Conservation (phyloP, 2,329 filamentous ascomycete species). For the Exophiala sp. region DNA sequence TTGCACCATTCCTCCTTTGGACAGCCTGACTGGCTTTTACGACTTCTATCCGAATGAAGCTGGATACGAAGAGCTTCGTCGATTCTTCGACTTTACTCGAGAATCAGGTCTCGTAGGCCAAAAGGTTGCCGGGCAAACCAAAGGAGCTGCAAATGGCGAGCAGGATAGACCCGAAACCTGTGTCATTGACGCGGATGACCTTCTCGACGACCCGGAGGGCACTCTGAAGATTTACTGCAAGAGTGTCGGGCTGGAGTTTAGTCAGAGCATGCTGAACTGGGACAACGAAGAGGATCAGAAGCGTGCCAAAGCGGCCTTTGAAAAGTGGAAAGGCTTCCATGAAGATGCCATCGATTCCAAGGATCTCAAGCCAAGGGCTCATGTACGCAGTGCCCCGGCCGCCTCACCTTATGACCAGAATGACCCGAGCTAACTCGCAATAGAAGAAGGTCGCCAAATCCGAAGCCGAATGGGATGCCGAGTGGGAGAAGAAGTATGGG, state of each 20-base stretch:
- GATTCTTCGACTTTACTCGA: slow-evolving; percentile 78
- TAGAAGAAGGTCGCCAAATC: slow-evolving; percentile 36
- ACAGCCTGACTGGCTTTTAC: slow-evolving; percentile 74
- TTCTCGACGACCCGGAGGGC: slow-evolving; percentile 74
- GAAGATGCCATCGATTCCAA: slow-evolving; percentile 85
- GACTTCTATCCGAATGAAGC: slow-evolving; percentile 83
- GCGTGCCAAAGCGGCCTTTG: slow-evolving; percentile 68
- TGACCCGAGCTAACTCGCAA: slow-evolving; percentile 14
- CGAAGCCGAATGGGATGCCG: slow-evolving; percentile 52
- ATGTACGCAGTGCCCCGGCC: slow-evolving; percentile 34
- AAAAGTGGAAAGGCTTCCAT: slow-evolving; percentile 97
- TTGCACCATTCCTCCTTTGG: slow-evolving; percentile 83
- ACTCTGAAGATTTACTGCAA: slow-evolving; percentile 75
- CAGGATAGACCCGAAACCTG: slow-evolving; percentile 58
- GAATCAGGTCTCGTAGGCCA: slow-evolving; percentile 65
- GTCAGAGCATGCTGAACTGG: slow-evolving; percentile 76
- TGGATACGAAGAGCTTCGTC: slow-evolving; percentile 81
- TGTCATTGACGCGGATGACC: slow-evolving; percentile 86
- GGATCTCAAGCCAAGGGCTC: slow-evolving; percentile 58
- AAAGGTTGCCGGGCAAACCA: slow-evolving; percentile 46
- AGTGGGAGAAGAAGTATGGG: slow-evolving; percentile 58
- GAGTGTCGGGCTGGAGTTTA: slow-evolving; percentile 71
- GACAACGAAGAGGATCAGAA: slow-evolving; percentile 64
- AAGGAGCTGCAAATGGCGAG: slow-evolving; percentile 30
- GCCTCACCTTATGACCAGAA: too few species aligned